A percentile compares a stretch with the other conserved stretches of the same genome.
Evolutionary conservation across 768 basidiomycete genomes (phyloP).

Genomic region (Pleurotus ostreatus): DNA sequence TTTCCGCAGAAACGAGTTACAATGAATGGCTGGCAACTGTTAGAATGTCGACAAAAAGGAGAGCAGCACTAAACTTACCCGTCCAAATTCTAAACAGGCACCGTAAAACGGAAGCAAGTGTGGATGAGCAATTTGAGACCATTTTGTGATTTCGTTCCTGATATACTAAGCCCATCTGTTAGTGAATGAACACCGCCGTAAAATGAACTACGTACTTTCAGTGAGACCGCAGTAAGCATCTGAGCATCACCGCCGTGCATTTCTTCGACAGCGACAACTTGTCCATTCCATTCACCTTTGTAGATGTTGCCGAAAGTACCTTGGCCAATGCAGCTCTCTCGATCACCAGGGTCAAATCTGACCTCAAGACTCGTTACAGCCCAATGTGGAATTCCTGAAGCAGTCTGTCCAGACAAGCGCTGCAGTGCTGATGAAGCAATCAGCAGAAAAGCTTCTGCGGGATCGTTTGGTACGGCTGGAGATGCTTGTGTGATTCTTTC

Average conservation of each 20-base stretch:
- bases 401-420: constrained; percentile 9
- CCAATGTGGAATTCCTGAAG: constrained; percentile 18
- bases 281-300: background rate
- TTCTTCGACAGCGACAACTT: constrained; percentile 7
- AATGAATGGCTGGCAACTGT: constrained; percentile 7
- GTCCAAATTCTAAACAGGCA: constrained; percentile 13
- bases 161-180: background rate
- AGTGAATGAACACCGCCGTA: background rate
- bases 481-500: background rate
- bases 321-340: background rate
- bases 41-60: background rate
- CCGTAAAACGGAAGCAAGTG: constrained; percentile 34
- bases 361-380: constrained; percentile 22
- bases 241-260: background rate
- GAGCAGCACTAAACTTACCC: background rate
- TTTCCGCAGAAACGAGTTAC: constrained; percentile 18
- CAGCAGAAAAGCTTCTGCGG: constrained; percentile 14
- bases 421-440: constrained; percentile 14
- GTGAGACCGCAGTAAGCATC: background rate
- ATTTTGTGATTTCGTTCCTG: constrained; percentile 26
- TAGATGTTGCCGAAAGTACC: constrained; percentile 9
- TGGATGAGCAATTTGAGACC: constrained; percentile 27
- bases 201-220: background rate
- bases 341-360: constrained; percentile 11
- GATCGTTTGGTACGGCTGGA: background rate